These are phyloP conservation scores for Microbotryum scabiosae DNA, from an alignment of 1,284 basidiomycete genomes.

Conservation along the genomic window DNA sequence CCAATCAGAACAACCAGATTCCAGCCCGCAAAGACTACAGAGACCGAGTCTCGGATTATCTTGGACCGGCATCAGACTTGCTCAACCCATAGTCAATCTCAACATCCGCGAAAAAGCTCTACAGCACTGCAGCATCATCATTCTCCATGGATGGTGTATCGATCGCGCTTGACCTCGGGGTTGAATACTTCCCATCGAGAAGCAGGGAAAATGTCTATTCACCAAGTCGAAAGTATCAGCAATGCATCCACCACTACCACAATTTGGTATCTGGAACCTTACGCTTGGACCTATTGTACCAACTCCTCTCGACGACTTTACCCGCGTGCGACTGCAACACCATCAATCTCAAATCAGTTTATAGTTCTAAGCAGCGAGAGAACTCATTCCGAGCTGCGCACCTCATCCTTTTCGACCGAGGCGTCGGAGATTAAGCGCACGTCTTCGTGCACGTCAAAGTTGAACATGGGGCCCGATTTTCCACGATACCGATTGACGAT, in stretches of 20 bases:
- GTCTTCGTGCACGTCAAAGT: conserved; percentile 98
- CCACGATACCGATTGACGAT: conserved; percentile 97
- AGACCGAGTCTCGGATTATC: too few species aligned
- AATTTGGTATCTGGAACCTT: neutral
- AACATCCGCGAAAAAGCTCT: too few species aligned
- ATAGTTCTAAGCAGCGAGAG: too few species aligned
- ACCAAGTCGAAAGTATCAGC: neutral
- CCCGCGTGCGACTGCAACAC: conserved; percentile 70
- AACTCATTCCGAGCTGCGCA: conserved; percentile 25
- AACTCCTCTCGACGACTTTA: conserved; percentile 93
- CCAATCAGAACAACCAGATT: too few species aligned
- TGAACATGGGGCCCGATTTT: conserved; percentile 95
- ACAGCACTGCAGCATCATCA: neutral
- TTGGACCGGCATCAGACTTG: too few species aligned
- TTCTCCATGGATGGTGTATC: conserved; percentile 28
- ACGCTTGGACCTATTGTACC: conserved; percentile 84
- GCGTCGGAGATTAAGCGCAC: conserved; percentile 92
- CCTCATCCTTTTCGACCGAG: conserved; percentile 90
- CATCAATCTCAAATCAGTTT: too few species aligned
- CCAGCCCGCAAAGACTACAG: too few species aligned
- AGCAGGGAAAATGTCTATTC: conserved; percentile 29
- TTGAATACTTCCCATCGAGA: conserved; percentile 33
- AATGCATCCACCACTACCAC: neutral
- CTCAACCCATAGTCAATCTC: too few species aligned
- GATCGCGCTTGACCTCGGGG: conserved; percentile 22